Conservation (phyloP, 495 filamentous ascomycete species). For the Penicillium mononematosum region DNA sequence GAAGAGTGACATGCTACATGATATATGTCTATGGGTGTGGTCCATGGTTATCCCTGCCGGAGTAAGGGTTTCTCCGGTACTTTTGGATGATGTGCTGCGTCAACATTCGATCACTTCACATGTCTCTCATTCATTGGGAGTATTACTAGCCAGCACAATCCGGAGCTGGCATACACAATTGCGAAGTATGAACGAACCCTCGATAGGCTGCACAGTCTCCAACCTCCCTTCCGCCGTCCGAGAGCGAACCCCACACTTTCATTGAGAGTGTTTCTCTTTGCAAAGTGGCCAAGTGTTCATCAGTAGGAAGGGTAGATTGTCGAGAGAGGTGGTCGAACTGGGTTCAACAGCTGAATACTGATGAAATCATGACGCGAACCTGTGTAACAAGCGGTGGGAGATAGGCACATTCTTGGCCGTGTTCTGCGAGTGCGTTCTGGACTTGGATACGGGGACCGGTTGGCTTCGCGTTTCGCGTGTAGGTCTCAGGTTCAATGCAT, state of each 20-base stretch:
- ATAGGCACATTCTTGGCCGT: neutral
- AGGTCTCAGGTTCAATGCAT: neutral
- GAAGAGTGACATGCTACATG: neutral
- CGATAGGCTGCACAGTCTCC: neutral
- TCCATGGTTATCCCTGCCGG: neutral
- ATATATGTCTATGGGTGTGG: too few relatives aligned
- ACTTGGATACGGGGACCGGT: neutral
- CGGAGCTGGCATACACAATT: neutral
- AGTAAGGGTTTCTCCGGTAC: neutral
- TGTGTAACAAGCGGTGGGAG: neutral
- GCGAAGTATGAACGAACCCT: neutral
- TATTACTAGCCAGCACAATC: neutral
- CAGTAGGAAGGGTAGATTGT: neutral
- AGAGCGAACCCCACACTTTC: neutral
- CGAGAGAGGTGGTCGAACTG: neutral
- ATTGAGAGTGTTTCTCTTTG: neutral
- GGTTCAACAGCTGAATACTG: neutral
- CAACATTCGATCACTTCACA: slow-evolving; percentile 1
- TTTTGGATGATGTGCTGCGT: neutral
- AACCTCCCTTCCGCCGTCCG: neutral
- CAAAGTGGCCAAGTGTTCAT: neutral
- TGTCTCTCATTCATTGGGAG: neutral
- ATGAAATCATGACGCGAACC: neutral
- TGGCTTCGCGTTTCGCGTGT: neutral
- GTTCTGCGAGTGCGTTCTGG: neutral